phyloP scores from a whole-genome alignment of 2,329 filamentous ascomycete genomes.

The Microdochium paspali region DNA sequence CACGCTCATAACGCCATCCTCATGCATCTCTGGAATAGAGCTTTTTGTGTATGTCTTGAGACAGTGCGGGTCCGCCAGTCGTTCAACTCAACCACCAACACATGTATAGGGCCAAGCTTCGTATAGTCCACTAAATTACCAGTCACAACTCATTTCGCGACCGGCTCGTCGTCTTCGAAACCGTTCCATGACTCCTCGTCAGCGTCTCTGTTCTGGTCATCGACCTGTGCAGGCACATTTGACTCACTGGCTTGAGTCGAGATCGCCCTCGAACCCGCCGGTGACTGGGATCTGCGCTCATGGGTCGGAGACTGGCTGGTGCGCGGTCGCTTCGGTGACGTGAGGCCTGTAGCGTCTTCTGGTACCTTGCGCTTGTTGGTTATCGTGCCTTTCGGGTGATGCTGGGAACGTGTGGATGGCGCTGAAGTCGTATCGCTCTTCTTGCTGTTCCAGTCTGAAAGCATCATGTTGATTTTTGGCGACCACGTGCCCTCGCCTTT shows the following conservation, averaged over 20 bases:
- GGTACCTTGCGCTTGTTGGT: slow-evolving; percentile 1
- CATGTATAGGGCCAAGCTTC: not conserved
- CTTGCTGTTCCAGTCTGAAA: slow-evolving; percentile 29
- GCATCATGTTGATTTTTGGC: slow-evolving; percentile 53
- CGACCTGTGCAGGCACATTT: slow-evolving; percentile 1
- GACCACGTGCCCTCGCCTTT: slow-evolving; percentile 77
- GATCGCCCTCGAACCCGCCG: not conserved
- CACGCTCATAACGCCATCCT: not conserved
- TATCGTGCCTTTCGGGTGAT: not conserved
- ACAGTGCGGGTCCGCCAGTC: not conserved
- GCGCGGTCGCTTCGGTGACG: not conserved
- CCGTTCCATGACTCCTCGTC: slow-evolving; percentile 29
- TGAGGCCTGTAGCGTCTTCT: not conserved
- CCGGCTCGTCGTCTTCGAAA: slow-evolving; percentile 19
- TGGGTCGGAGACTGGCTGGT: not conserved
- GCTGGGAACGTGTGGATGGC: slow-evolving; percentile 6
- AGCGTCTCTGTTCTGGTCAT: slow-evolving; percentile 11
- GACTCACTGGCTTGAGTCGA: not conserved
- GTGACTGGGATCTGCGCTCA: not conserved
- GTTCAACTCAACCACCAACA: not conserved
- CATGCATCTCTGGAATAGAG: not conserved
- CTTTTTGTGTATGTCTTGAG: not conserved
- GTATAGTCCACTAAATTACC: not conserved
- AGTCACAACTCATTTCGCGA: not conserved
- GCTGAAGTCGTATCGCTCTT: slow-evolving; percentile 4